Evolutionary conservation across 2,329 filamentous ascomycete genomes (phyloP), one percentile per base, ranked within the genome.

Genomic region (Aspergillus sp.): DNA sequence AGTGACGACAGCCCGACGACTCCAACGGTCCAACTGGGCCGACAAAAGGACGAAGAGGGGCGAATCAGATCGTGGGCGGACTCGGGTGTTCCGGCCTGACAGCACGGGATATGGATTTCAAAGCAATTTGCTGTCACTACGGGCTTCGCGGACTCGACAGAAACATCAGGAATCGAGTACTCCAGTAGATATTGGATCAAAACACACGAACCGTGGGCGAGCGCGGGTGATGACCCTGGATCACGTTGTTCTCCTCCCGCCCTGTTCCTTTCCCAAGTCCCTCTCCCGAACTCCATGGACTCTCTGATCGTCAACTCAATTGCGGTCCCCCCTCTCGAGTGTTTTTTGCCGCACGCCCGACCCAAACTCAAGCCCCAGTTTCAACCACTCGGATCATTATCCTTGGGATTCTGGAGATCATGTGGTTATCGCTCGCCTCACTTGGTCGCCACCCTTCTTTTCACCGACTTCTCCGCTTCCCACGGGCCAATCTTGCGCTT

Each of bases 381-480:
- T 8, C 39, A 49, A 37, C 54, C 54, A 56, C 24, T 56, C 54
- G 54, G 53, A 46, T 46, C 54, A 37, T 39, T 47, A 19, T 45
- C n/a, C 34, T n/a, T 37, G 13, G n/a, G 1, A 5, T 17, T 52
- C 11, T 44, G 37, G 30, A 20, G 46, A 51, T 56, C 54, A 56
- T 56, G 54, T 27, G 54, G 19, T 19, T 22, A n/a, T 40, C 4
- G 33, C 19, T 44, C 27, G 45, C 46, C 17, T 44, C 39, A 34
- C 20, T 15, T 9, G 20, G 19, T 54, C 41, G 54, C 54, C 54
- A 56, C 53, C 37, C 45, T 39, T 34, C 19, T 24, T 39, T 47
- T 30, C 44, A 24, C 51, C 40, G 20, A 20, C 22, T 40, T 51
- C 34, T 22, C 48, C 48, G 46, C 37, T 49, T 42, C 9, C 20